Evolutionary conservation across 768 basidiomycete species (phyloP), one percentile per base, ranked within the genome.

Genomic region (Pleurotus salmoneostramineus): DNA sequence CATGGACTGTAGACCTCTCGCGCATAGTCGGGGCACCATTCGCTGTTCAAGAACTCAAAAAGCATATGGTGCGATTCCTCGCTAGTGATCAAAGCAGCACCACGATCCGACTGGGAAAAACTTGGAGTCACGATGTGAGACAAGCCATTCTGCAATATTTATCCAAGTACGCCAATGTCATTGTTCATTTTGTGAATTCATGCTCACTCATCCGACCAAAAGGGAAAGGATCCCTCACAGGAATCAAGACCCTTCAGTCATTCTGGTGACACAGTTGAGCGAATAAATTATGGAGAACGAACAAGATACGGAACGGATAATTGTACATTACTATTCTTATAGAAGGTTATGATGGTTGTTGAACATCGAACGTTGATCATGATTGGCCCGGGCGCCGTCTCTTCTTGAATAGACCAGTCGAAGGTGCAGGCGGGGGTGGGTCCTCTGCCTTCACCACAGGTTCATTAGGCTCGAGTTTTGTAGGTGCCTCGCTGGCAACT

Each of bases 371-470:
- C 40, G 40, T 42, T 42, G 40, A 42, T 10, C 40, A 42, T 42
- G 14, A 47, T 11, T 27, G 45, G n/a, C 12, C 48, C 33, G 52
- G 52, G n/a, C 52, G 52, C 31, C 40, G 31, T 14, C 52, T 40
- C 37, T 55, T 55, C 52, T 55, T 55, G 40, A 55, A 55, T 12
- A 55, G 21, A 11, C 52, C 52, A n/a, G 52, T 4, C 17, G 37
- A 17, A 27, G 36, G n/a, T 42, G 50, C 36, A 34, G 50, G 15
- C 36, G 34, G 33, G 34, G 34, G 33, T 51, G 36, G 36, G n/a
- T 34, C 33, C 36, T 33, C 31, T 51, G n/a, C 8, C 8, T 51
- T 50, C 21, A 50, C 48, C 15, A 17, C 6, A 45, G 44, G 15
- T 45, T 47, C 56, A 49, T 12, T 32, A 34, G 48, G 33, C 40